Evolutionary conservation across 495 filamentous ascomycete genomes (phyloP).

Genomic region (Penicillium cinerascens): DNA sequence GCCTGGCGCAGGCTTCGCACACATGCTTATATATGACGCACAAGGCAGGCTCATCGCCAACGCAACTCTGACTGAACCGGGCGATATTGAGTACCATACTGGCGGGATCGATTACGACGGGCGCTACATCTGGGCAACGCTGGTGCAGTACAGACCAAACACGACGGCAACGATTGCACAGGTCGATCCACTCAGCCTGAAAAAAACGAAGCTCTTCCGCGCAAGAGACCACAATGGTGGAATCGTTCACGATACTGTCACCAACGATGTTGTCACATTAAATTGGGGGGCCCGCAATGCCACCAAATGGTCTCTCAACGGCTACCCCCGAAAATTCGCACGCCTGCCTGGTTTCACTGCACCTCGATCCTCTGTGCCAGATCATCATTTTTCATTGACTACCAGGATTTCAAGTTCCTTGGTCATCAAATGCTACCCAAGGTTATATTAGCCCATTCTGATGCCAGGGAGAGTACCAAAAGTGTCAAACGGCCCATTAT

Average conservation of each 20-base stretch:
- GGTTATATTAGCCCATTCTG: conserved; percentile 1
- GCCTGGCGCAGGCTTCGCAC: conserved; percentile 27
- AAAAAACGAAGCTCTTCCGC: conserved; percentile 21
- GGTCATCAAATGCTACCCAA: conserved; percentile 21
- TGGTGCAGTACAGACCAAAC: conserved; percentile 36
- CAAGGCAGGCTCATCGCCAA: conserved; percentile 33
- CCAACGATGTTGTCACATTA: conserved; percentile 27
- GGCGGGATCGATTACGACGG: conserved; percentile 41
- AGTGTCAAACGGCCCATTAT: conserved; percentile 20
- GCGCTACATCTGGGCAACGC: conserved; percentile 32
- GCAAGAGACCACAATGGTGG: conserved; percentile 33
- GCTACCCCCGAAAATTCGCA: conserved; percentile 11
- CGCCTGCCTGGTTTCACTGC: conserved; percentile 22
- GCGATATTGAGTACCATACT: conserved; percentile 29
- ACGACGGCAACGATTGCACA: conserved; percentile 33
- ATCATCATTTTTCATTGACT: conserved; percentile 33
- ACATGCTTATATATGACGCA: conserved; percentile 31
- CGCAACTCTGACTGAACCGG: conserved; percentile 24
- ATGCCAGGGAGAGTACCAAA: not conserved
- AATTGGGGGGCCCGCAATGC: conserved; percentile 35
- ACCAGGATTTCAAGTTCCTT: conserved; percentile 41
- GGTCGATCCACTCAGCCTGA: conserved; percentile 27
- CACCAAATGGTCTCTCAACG: conserved; percentile 22
- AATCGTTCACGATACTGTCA: conserved; percentile 28
- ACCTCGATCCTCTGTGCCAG: conserved; percentile 12